These are phyloP conservation scores for Globisporangium abappressorium DNA, from an alignment of 352 stramenopile genomes.

Conservation along the genomic window DNA sequence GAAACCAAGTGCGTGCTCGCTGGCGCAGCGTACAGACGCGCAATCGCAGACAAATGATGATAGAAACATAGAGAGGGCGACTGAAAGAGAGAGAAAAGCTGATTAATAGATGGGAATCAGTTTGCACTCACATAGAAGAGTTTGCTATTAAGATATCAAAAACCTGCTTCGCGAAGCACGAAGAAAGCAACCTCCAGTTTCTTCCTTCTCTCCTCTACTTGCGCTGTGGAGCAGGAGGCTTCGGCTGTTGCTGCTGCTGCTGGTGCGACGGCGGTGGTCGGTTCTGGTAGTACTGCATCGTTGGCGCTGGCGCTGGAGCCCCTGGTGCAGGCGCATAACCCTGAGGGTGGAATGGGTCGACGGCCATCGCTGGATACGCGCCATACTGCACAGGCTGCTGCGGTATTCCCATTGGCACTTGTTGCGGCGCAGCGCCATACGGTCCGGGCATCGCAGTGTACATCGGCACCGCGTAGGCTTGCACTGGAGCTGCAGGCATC, in stretches of 20 bases:
- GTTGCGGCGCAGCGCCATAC: conserved; percentile 12
- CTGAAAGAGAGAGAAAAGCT: not conserved
- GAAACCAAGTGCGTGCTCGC: conserved; percentile 65
- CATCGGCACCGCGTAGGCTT: conserved; percentile 27
- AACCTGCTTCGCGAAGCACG: not conserved
- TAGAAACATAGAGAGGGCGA: not conserved
- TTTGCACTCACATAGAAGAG: not conserved
- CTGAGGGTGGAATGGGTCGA: conserved; percentile 24
- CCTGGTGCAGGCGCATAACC: conserved; percentile 16
- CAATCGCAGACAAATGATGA: conserved; percentile 21
- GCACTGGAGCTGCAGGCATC: conserved; percentile 21
- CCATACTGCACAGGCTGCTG: conserved; percentile 26
- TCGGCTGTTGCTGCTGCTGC: not conserved
- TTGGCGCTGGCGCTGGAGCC: conserved; percentile 4
- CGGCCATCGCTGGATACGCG: conserved; percentile 22
- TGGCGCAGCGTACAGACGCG: conserved; percentile 39
- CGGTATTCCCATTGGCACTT: conserved; percentile 11
- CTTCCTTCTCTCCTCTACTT: conserved; percentile 5
- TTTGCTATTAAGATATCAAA: not conserved
- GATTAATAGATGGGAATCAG: not conserved
- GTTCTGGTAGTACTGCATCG: conserved; percentile 27
- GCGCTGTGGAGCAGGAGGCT: conserved; percentile 17
- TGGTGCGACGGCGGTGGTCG: conserved; percentile 22
- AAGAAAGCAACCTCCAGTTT: not conserved
- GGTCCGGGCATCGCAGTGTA: conserved; percentile 24